phyloP scores from a whole-genome alignment of 2,329 filamentous ascomycete species.

The Alternaria viburni region DNA sequence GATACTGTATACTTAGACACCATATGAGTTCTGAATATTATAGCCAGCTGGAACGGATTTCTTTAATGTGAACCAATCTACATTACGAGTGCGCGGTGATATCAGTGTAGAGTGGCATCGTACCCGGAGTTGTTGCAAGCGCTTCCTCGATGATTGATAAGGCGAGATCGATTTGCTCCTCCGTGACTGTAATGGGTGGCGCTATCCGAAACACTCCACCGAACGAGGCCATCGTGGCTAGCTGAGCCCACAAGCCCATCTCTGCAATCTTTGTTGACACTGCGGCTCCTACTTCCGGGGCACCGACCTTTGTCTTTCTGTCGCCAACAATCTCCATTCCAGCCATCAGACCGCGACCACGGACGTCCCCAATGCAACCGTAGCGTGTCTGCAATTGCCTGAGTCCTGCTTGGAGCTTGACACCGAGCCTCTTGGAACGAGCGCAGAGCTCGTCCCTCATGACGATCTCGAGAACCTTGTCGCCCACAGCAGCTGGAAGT shows the following conservation, averaged over 20 bases:
- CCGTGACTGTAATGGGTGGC: slow-evolving; percentile 64
- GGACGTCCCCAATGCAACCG: slow-evolving; percentile 67
- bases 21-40: neutral
- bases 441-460: slow-evolving; percentile 61
- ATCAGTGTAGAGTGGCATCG: slow-evolving; percentile 34
- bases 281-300: slow-evolving; percentile 54
- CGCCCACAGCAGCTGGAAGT: slow-evolving; percentile 64
- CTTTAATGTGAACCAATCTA: no score
- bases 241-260: slow-evolving; percentile 63
- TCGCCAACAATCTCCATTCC: slow-evolving; percentile 65
- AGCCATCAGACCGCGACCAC: slow-evolving; percentile 64
- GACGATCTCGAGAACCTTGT: slow-evolving; percentile 68
- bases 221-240: slow-evolving; percentile 56
- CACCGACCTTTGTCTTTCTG: slow-evolving; percentile 56
- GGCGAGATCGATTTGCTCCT: slow-evolving; percentile 52
- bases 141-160: slow-evolving; percentile 64
- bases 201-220: slow-evolving; percentile 64
- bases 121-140: slow-evolving; percentile 59
- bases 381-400: slow-evolving; percentile 57
- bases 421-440: slow-evolving; percentile 54
- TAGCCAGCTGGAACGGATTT: neutral
- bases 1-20: no score
- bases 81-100: neutral
- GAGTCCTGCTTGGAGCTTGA: slow-evolving; percentile 57
- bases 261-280: slow-evolving; percentile 59